Conservation (phyloP, 2,329 filamentous ascomycete genomes). For the Pseudocercospora pini-densiflorae region DNA sequence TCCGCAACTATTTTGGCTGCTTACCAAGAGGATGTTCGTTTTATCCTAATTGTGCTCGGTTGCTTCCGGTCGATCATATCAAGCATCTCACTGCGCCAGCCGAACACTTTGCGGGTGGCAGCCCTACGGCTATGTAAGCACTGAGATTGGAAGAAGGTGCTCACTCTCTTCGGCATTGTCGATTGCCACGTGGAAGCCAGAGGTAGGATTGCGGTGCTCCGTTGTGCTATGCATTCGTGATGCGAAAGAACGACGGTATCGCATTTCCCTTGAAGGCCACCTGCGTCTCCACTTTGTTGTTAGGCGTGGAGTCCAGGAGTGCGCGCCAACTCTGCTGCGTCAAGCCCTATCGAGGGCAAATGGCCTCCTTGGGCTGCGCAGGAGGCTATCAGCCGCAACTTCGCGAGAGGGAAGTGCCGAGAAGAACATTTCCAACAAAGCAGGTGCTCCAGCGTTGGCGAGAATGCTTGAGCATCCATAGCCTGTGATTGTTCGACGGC, state of each 20-base stretch:
- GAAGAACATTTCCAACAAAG: neutral
- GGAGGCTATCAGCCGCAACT: neutral
- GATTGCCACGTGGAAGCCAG: conserved; percentile 10
- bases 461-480: conserved; percentile 3
- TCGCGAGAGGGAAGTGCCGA: neutral
- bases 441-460: neutral
- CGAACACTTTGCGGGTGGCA: conserved; percentile 7
- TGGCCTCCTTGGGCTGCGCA: neutral
- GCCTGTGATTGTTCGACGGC: neutral
- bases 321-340: neutral
- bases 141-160: conserved; percentile 12
- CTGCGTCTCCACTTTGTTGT: neutral
- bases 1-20: conserved; percentile 6
- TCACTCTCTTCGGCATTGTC: conserved; percentile 9
- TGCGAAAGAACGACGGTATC: neutral
- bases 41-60: conserved; percentile 4
- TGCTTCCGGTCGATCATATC: conserved; percentile 12
- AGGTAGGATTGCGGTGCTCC: neutral
- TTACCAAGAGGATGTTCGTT: conserved; percentile 3
- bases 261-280: neutral
- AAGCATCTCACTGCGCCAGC: conserved; percentile 8
- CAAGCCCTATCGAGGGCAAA: neutral
- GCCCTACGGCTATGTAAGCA: conserved; percentile 8
- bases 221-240: neutral
- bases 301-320: neutral